Conservation (phyloP, 1,139 yeast genomes). For the Scheffersomyces parashehatae region DNA sequence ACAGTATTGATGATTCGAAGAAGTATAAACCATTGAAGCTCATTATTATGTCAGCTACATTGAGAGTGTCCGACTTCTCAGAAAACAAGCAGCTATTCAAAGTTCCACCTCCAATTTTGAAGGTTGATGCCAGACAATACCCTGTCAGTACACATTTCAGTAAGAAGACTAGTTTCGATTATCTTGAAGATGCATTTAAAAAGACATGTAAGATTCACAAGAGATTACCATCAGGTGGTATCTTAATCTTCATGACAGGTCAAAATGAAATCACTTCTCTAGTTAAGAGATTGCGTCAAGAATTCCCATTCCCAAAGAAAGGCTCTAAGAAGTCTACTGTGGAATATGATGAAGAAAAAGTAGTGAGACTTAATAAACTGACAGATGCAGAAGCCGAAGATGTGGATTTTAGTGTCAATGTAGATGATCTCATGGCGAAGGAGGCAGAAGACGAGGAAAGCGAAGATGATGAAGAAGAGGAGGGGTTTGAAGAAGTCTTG, state of each 20-base stretch:
- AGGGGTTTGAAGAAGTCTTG: conserved; percentile 83
- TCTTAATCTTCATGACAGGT: conserved; percentile 88
- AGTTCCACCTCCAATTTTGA: conserved; percentile 84
- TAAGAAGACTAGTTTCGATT: conserved; percentile 72
- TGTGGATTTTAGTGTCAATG: conserved; percentile 71
- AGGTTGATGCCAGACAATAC: conserved; percentile 92
- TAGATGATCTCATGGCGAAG: conserved; percentile 21
- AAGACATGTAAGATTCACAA: conserved; percentile 87
- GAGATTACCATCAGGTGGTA: conserved; percentile 90
- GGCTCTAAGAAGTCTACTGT: conserved; percentile 12
- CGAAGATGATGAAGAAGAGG: conserved; percentile 66
- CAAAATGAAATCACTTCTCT: conserved; percentile 84
- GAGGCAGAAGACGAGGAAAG: conserved; percentile 30
- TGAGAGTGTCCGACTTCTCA: conserved; percentile 89
- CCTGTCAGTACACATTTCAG: conserved; percentile 94
- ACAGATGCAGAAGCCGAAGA: conserved; percentile 86
- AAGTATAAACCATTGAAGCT: conserved; percentile 62
- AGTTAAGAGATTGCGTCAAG: conserved; percentile 66
- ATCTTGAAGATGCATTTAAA: conserved; percentile 81
- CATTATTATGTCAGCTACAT: conserved; percentile 91
- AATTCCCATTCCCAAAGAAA: conserved; percentile 61
- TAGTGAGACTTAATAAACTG: conserved; percentile 57
- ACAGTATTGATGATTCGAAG: conserved; percentile 47
- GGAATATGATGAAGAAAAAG: conserved; percentile 19
- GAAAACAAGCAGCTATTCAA: conserved; percentile 72